Evolutionary conservation across 805 yeast genomes (phyloP).

Genomic region (Blastobotrys attinorum): DNA sequence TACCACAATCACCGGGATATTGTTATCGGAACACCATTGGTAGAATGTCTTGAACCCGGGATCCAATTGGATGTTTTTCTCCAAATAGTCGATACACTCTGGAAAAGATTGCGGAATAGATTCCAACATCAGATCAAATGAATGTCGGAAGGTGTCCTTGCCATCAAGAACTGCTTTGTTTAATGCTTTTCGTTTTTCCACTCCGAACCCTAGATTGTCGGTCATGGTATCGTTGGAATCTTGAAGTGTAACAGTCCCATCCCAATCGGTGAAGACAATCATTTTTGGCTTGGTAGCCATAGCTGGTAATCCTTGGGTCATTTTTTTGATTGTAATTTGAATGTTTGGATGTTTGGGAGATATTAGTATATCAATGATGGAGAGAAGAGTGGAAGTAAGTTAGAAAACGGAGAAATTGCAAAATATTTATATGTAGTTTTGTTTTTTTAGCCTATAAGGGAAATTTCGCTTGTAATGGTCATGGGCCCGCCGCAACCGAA

Average conservation of each 20-base stretch:
- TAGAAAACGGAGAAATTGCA: too few species aligned
- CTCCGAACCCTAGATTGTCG: slow-evolving; percentile 83
- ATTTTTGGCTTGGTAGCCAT: slow-evolving; percentile 41
- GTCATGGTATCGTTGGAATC: slow-evolving; percentile 92
- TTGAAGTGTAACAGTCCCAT: slow-evolving; percentile 92
- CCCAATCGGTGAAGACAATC: slow-evolving; percentile 94
- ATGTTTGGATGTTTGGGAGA: too few species aligned
- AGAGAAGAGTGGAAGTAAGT: too few species aligned
- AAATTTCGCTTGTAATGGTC: too few species aligned
- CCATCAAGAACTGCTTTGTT: slow-evolving; percentile 70
- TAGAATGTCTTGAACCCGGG: slow-evolving; percentile 84
- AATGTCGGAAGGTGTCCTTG: slow-evolving; percentile 56
- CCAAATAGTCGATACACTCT: slow-evolving; percentile 65
- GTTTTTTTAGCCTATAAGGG: too few species aligned
- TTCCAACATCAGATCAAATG: slow-evolving; percentile 76
- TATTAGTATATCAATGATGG: too few species aligned
- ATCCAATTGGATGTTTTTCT: slow-evolving; percentile 65
- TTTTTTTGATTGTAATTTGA: too few species aligned
- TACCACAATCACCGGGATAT: slow-evolving; percentile 79
- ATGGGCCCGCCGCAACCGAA: too few species aligned
- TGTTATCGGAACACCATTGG: slow-evolving; percentile 63
- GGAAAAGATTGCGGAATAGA: slow-evolving; percentile 70
- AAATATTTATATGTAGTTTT: too few species aligned
- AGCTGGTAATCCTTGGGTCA: slow-evolving; percentile 18
- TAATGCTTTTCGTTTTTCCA: slow-evolving; percentile 52